Evolutionary conservation across 1,139 yeast species (phyloP), one percentile per base, ranked within the genome.

Genomic region (Yamadazyma jaroonii): DNA sequence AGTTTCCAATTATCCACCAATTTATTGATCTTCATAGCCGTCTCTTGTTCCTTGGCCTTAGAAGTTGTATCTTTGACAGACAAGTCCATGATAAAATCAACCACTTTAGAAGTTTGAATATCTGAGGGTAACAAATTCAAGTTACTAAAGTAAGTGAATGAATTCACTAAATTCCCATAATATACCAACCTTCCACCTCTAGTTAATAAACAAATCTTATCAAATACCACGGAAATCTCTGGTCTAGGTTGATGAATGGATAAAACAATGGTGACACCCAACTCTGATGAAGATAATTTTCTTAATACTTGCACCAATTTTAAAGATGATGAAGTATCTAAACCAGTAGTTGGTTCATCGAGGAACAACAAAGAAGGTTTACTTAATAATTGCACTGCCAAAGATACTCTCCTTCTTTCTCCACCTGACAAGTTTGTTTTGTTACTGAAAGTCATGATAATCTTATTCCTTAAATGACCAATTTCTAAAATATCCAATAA

Each of bases 331-430:
- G 81, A 79, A 2, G 95, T 83, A 56, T 88, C 96, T 25, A 88
- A 63, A 0, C 96, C 96, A 0, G 96, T 86, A 0, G 96, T 88
- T 2, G 96, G 95, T 52, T 88, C 96, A 56, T 88, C 96, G 32
- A 88, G 62, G 50, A 87, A 86, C 44, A 88, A 60, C 2, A 87
- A 63, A 0, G 90, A 79, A 0, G 96, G 96, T 45, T 80, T 82
- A 2, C 86, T 75, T 25, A 88, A 64, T 48, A 88, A 62, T 54
- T 87, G 96, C 13, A 85, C 79, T 0, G 89, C 96, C 37, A 87
- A 76, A 38, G 89, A 81, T 2, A 86, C 70, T 43, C 96, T 61
- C 50, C 96, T 61, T 54, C 83, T 84, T 52, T 88, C 96, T 24
- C 96, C 96, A 5, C 96, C 96, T 2, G 94, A 83, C 20, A 87